Percentiles rank a stretch among this genome's conserved stretches.
Evolutionary conservation across 2,329 filamentous ascomycete species (phyloP).

Genomic region (Aspergillus tubingensis): DNA sequence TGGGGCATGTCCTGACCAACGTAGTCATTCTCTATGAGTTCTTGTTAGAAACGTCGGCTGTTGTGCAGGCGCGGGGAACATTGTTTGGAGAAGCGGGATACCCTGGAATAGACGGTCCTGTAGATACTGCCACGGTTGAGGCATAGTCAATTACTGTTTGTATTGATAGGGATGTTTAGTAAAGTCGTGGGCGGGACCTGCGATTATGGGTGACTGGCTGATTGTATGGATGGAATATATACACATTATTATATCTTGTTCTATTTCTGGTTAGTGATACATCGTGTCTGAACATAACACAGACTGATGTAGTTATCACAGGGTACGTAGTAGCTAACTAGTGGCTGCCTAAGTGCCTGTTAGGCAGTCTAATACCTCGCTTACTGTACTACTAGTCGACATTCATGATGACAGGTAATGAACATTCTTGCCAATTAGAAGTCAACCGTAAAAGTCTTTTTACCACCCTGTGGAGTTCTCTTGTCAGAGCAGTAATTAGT

Average conservation of each 20-base stretch:
- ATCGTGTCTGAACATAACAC: not conserved
- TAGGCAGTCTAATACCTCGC: too few species aligned
- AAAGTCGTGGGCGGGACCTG: not conserved
- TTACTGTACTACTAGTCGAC: too few species aligned
- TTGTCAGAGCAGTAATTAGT: too few species aligned
- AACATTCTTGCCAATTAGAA: too few species aligned
- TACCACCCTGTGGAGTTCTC: too few species aligned
- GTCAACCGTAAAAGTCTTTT: too few species aligned
- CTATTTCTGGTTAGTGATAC: not conserved
- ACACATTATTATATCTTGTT: not conserved
- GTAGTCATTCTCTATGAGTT: constrained; percentile 79
- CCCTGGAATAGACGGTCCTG: constrained; percentile 15
- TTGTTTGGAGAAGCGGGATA: constrained; percentile 76
- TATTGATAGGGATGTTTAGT: not conserved
- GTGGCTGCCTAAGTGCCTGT: too few species aligned
- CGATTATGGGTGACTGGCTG: not conserved
- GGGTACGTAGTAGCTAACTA: too few species aligned
- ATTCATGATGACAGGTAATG: too few species aligned
- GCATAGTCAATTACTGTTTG: not conserved
- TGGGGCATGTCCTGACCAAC: constrained; percentile 79
- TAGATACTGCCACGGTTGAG: not conserved
- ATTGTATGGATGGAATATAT: not conserved
- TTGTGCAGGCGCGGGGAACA: constrained; percentile 73
- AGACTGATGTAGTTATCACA: too few species aligned
- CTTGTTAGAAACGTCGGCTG: constrained; percentile 71